A percentile compares a stretch with the other conserved stretches of the same genome.
Evolutionary conservation across 2,329 filamentous ascomycete genomes (phyloP).

Genomic region (Paracoccidioides brasiliensis): DNA sequence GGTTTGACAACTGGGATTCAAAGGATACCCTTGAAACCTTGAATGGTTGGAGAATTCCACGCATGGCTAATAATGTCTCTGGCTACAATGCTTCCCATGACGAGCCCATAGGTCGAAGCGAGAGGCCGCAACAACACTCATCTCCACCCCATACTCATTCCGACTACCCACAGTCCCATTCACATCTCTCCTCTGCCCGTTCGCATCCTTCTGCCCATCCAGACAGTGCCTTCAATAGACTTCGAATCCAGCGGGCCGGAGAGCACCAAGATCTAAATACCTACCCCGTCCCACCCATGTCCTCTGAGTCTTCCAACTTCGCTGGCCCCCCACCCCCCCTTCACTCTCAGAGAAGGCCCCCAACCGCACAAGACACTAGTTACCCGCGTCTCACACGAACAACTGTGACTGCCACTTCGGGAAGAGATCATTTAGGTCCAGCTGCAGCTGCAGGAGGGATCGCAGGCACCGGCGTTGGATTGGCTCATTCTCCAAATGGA

Average conservation of each 20-base stretch:
- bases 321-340: conserved; percentile 4
- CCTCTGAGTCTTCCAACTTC: conserved; percentile 12
- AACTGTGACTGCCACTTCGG: conserved; percentile 40
- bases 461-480: conserved; percentile 52
- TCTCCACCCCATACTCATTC: background rate
- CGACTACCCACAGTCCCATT: background rate
- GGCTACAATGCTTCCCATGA: background rate
- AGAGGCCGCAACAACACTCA: background rate
- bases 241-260: conserved; percentile 8
- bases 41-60: background rate
- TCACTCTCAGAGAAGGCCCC: conserved; percentile 4
- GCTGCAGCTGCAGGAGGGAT: conserved; percentile 45
- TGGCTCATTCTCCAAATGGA: conserved; percentile 48
- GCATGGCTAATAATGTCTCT: background rate
- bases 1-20: too few relatives aligned
- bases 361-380: conserved; percentile 9
- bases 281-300: conserved; percentile 7
- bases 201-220: conserved; percentile 12
- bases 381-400: conserved; percentile 23
- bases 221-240: conserved; percentile 11
- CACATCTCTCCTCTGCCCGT: conserved; percentile 1
- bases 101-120: background rate
- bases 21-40: too few relatives aligned
- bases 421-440: conserved; percentile 54
- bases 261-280: conserved; percentile 4